phyloP scores from a whole-genome alignment of 2,329 filamentous ascomycete species.

The Bimuria novae-zelandiae region DNA sequence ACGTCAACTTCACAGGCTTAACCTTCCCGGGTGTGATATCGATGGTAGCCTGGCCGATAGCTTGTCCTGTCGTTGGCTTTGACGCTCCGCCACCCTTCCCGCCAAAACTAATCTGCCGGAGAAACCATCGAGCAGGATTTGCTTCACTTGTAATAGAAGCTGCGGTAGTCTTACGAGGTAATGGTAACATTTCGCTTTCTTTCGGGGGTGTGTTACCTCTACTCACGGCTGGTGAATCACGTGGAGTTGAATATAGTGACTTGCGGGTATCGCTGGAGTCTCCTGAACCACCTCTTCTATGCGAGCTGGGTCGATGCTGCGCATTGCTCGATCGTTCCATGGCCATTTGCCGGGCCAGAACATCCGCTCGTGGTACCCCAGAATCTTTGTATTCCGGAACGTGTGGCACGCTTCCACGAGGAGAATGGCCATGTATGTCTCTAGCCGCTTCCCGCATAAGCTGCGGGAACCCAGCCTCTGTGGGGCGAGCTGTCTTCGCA shows the following conservation, averaged over 20 bases:
- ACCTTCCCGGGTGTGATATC: conserved; percentile 40
- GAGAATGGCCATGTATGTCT: conserved; percentile 26
- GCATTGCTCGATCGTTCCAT: conserved; percentile 15
- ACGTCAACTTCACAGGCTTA: conserved; percentile 39
- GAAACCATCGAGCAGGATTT: conserved; percentile 38
- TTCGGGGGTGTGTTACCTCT: conserved; percentile 37
- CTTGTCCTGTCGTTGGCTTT: conserved; percentile 35
- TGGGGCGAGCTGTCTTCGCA: conserved; percentile 28
- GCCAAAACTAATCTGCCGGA: conserved; percentile 48
- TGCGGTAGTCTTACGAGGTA: conserved; percentile 7
- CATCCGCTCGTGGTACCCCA: conserved; percentile 36
- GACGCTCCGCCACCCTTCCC: conserved; percentile 32
- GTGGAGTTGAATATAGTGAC: conserved; percentile 26
- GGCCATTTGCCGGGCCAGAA: conserved; percentile 34
- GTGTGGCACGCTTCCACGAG: conserved; percentile 21
- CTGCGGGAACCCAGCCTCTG: conserved; percentile 30
- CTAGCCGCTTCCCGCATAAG: conserved; percentile 26
- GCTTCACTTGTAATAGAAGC: conserved; percentile 18
- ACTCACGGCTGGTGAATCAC: conserved; percentile 35
- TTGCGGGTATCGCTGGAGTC: conserved; percentile 25
- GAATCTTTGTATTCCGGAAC: conserved; percentile 16
- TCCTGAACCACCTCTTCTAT: conserved; percentile 32
- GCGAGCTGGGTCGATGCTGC: conserved; percentile 18
- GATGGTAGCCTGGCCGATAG: conserved; percentile 25
- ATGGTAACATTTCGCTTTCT: conserved; percentile 23